A percentile compares a stretch with the other conserved stretches of the same genome.
These are phyloP conservation scores for Cercospora sp. DNA, from an alignment of 2,329 filamentous ascomycete genomes.

Conservation along the genomic window DNA sequence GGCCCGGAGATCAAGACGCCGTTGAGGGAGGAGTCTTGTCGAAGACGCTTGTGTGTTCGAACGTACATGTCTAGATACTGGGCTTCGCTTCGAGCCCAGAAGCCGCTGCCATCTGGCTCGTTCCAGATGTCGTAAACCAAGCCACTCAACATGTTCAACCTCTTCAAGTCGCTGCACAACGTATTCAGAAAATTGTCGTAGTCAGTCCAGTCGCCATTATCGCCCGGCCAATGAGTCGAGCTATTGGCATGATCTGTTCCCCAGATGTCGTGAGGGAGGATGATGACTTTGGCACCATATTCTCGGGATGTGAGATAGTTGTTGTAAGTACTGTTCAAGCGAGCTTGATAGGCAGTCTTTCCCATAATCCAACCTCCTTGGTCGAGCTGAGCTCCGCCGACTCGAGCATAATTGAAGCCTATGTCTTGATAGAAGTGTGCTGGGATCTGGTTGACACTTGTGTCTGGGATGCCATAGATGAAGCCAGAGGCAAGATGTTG, in stretches of 20 bases:
- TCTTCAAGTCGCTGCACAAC: conserved; percentile 42
- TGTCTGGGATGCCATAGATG: conserved; percentile 44
- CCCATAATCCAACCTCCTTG: conserved; percentile 46
- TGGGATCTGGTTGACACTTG: conserved; percentile 41
- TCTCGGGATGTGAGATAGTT: conserved; percentile 50
- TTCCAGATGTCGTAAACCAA: conserved; percentile 57
- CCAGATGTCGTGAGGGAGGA: conserved; percentile 33
- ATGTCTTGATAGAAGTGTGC: conserved; percentile 44
- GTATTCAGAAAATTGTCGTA: conserved; percentile 48
- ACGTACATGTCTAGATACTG: conserved; percentile 48
- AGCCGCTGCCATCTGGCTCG: conserved; percentile 49
- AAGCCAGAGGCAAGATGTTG: conserved; percentile 45
- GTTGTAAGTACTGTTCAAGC: conserved; percentile 47
- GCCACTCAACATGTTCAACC: conserved; percentile 40
- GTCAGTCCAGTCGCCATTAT: conserved; percentile 51
- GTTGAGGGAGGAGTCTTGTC: conserved; percentile 31
- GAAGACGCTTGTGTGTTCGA: conserved; percentile 43
- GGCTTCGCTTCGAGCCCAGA: conserved; percentile 41
- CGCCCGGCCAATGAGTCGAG: conserved; percentile 49
- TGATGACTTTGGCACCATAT: conserved; percentile 25
- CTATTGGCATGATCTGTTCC: conserved; percentile 37
- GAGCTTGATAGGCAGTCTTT: conserved; percentile 33
- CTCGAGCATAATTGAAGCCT: conserved; percentile 44
- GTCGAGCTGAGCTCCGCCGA: conserved; percentile 46
- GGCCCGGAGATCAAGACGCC: conserved; percentile 43